Percentiles rank a stretch among this genome's conserved stretches.
Conservation (phyloP, 2,329 filamentous ascomycete genomes). For the Ustulina deusta region DNA sequence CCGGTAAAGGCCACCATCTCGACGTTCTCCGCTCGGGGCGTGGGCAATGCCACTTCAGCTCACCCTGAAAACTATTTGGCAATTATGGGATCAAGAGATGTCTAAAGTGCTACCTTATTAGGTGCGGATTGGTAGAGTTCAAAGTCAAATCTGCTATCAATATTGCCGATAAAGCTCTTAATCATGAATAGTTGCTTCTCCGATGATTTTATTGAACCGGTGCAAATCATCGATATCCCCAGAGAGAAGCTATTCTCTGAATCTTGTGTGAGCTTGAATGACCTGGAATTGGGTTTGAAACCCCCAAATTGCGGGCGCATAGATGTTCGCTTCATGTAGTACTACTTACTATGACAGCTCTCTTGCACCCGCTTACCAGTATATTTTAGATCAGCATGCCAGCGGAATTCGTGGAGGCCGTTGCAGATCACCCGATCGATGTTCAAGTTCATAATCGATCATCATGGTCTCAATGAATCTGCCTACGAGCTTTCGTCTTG, state of each 20-base stretch:
- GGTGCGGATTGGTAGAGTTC: background rate
- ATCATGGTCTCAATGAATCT: background rate
- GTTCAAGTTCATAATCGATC: background rate
- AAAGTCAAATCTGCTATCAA: background rate
- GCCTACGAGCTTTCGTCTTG: background rate
- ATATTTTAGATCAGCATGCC: background rate
- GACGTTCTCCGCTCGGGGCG: background rate
- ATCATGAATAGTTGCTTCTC: slow-evolving; percentile 1
- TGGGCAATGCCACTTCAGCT: background rate
- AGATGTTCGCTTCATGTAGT: background rate
- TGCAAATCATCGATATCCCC: background rate
- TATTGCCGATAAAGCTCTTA: background rate
- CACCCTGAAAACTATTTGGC: background rate
- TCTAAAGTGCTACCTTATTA: background rate
- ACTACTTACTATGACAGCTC: background rate
- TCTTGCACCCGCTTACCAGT: background rate
- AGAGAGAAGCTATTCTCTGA: background rate
- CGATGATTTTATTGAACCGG: background rate
- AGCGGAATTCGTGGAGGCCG: background rate
- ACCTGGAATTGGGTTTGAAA: background rate
- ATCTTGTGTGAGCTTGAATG: background rate
- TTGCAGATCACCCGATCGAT: background rate
- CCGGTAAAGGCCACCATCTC: background rate
- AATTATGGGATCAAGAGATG: background rate
- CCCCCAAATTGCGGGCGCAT: background rate